Evolutionary conservation across 164 flowering plant species (phyloP).

Genomic region (Liquidambar formosana): DNA sequence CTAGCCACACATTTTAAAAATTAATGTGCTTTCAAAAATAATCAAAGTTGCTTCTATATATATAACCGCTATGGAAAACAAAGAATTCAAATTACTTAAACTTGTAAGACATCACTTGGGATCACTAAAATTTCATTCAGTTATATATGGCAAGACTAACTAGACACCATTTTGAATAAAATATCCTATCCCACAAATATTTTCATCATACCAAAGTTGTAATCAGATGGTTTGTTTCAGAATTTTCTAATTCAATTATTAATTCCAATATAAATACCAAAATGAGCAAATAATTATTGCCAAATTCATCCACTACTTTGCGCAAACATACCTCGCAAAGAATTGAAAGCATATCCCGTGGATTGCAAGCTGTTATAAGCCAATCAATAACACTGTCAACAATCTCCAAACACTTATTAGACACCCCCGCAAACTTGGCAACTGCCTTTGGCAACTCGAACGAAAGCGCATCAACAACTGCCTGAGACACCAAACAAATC

Average conservation of each 20-base stretch:
- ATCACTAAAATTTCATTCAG: too few species aligned
- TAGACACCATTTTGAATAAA: too few species aligned
- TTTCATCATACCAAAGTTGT: too few species aligned
- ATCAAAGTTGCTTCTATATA: too few species aligned
- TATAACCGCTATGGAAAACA: too few species aligned
- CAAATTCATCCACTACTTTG: not conserved
- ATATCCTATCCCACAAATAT: too few species aligned
- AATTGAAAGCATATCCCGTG: slow-evolving; percentile 78
- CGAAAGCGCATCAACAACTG: slow-evolving; percentile 55
- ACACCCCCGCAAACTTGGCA: slow-evolving; percentile 54
- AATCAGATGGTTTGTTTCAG: not conserved
- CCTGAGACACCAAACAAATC: slow-evolving; percentile 30
- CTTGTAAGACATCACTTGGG: too few species aligned
- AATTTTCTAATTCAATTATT: not conserved
- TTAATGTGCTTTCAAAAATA: too few species aligned
- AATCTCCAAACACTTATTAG: slow-evolving; percentile 40
- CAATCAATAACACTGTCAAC: slow-evolving; percentile 40
- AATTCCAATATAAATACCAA: not conserved
- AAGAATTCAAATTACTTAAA: too few species aligned
- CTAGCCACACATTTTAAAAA: too few species aligned
- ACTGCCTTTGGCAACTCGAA: slow-evolving; percentile 70
- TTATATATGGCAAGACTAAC: too few species aligned
- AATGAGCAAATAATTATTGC: not conserved
- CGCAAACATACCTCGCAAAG: slow-evolving; percentile 59
- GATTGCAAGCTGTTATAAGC: slow-evolving; percentile 49